Evolutionary conservation across 768 basidiomycete species (phyloP).

Genomic region (Clitopilus hobsonii): DNA sequence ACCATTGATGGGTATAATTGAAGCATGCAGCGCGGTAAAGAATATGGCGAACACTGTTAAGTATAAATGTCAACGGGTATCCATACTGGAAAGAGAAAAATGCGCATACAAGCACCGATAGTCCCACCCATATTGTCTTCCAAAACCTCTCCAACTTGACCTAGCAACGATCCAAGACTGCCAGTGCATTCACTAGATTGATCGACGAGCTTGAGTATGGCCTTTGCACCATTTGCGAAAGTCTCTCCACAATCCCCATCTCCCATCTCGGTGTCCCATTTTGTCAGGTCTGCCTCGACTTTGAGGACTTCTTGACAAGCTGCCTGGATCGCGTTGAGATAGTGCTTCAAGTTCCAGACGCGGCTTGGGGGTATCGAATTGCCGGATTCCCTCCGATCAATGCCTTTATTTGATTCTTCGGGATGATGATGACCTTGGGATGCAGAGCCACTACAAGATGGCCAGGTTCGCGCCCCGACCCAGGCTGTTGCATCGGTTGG

Average conservation of each 20-base stretch:
- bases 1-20: conserved; percentile 10
- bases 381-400: too few relatives aligned
- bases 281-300: conserved; percentile 48
- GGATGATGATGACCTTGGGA: conserved; percentile 21
- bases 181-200: conserved; percentile 14
- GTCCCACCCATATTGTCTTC: conserved; percentile 56
- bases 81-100: not conserved
- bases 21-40: conserved; percentile 30
- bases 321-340: too few relatives aligned
- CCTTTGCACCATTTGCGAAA: conserved; percentile 44
- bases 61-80: not conserved
- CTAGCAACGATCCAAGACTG: conserved; percentile 18
- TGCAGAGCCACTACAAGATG: not conserved
- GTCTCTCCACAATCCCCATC: conserved; percentile 64
- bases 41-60: conserved; percentile 39
- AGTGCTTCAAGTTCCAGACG: too few relatives aligned
- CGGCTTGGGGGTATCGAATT: too few relatives aligned
- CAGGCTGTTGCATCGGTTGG: conserved; percentile 38
- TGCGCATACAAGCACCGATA: conserved; percentile 39
- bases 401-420: too few relatives aligned
- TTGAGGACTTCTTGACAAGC: conserved; percentile 39
- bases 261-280: conserved; percentile 55
- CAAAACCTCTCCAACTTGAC: conserved; percentile 32
- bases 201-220: conserved; percentile 12
- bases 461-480: conserved; percentile 31